Evolutionary conservation across 768 basidiomycete species (phyloP).

Genomic region (Mrakia hoshinonis): DNA sequence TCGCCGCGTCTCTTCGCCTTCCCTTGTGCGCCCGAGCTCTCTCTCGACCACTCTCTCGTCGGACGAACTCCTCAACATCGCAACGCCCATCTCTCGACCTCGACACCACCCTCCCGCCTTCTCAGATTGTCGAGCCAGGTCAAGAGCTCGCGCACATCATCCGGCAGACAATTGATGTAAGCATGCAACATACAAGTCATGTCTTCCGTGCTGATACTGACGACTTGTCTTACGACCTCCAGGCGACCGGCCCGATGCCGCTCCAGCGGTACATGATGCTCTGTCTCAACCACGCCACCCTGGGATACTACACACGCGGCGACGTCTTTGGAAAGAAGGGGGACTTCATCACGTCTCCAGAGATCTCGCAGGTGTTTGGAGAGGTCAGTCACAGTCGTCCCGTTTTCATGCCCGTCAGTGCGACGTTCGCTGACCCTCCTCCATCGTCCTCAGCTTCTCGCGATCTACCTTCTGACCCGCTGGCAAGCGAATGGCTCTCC

Average conservation of each 20-base stretch:
- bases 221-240: not conserved
- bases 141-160: conserved; percentile 21
- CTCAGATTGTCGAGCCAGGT: not conserved
- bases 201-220: not conserved
- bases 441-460: conserved; percentile 56
- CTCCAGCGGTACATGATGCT: conserved; percentile 85
- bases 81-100: conserved; percentile 17
- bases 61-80: not conserved
- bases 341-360: conserved; percentile 93
- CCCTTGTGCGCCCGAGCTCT: not conserved
- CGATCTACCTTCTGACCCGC: conserved; percentile 72
- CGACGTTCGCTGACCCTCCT: not conserved
- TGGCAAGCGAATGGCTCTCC: conserved; percentile 55
- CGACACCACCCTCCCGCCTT: conserved; percentile 10
- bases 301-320: conserved; percentile 75
- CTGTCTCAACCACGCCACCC: conserved; percentile 76
- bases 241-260: conserved; percentile 84
- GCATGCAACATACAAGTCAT: conserved; percentile 7
- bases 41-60: not conserved
- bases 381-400: conserved; percentile 57
- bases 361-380: conserved; percentile 92
- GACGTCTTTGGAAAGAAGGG: conserved; percentile 78
- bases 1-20: not conserved
- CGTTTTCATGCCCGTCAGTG: not conserved
- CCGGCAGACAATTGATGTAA: conserved; percentile 24